Base-by-base conservation (phyloP, 2,329 filamentous ascomycete genomes). In the Aureobasidium zeae region DNA sequence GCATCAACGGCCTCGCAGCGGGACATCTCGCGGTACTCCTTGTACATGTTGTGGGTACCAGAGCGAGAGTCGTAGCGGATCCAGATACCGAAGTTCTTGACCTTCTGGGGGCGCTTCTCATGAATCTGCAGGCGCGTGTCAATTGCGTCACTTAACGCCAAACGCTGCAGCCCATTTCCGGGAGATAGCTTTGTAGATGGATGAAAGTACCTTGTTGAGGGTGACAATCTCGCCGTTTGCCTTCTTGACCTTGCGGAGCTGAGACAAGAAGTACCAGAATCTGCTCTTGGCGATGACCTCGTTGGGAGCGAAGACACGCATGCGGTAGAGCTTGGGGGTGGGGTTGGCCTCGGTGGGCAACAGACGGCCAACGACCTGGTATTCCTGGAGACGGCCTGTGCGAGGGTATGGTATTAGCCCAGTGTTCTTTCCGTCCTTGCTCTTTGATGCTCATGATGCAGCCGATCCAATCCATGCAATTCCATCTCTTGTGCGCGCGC, bases 11-110 rank as follows among this genome's bases (percentile, higher is more conserved):
- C 91, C 59, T 91, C 89, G 64, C 83, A 85, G 72, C 91, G 80
- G 68, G 85, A 89, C 79, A 96, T 85, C 79, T 96, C 91, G 69
- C 91, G 86, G 84, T 95, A 96, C 83, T 98, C 91, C 83, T 96
- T 96, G 86, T 98, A 98, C 91, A 98, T 98, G 84, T 98, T 98
- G 87, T 98, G 91, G 63, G 91, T 98, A 63, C 91, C 91, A 63
- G 91, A 96, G 72, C 91, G 89, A 53, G 93, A 98, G 76, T 98
- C 89, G 77, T 98, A 98, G 69, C 93, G 88, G 75, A 98, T 83
- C 93, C 93, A 98, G 81, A 98, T 82, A 70, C 91, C 91, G 70
- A 98, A 96, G 85, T 95, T 98, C 87, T 98, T 98, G 80, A 98
- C 88, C 79, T 94, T 95, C 66, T 88, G 77, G 63, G 91, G 91